phyloP scores from a whole-genome alignment of 805 yeast species.

The Kregervanrija delftensis region DNA sequence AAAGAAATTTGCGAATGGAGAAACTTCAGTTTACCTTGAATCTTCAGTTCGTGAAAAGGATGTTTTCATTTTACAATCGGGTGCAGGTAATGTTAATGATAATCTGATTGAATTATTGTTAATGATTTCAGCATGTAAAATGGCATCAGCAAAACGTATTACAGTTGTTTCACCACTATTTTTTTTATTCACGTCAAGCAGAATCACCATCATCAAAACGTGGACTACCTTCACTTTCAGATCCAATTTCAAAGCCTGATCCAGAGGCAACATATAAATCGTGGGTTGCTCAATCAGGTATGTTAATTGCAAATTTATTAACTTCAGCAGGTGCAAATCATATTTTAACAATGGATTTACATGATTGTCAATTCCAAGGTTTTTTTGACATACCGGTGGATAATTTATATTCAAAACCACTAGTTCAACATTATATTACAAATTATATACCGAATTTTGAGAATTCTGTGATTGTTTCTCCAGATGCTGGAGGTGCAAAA shows the following conservation, averaged over 20 bases:
- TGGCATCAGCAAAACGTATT: slow-evolving; percentile 82
- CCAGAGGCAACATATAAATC: slow-evolving; percentile 47
- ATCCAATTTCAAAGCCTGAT: slow-evolving; percentile 9
- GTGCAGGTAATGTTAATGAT: slow-evolving; percentile 83
- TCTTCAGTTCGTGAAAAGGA: slow-evolving; percentile 96
- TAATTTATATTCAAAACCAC: slow-evolving; percentile 82
- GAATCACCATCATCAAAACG: slow-evolving; percentile 78
- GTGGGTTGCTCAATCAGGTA: slow-evolving; percentile 96
- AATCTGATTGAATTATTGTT: slow-evolving; percentile 91
- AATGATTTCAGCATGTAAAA: slow-evolving; percentile 86
- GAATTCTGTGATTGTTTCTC: slow-evolving; percentile 88
- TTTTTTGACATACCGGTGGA: slow-evolving; percentile 96
- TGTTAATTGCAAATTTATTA: slow-evolving; percentile 78
- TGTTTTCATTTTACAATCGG: slow-evolving; percentile 87
- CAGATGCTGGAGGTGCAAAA: slow-evolving; percentile 99
- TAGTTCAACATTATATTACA: slow-evolving; percentile 77
- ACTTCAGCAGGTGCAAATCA: slow-evolving; percentile 95
- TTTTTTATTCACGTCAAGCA: slow-evolving; percentile 91
- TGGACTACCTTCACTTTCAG: slow-evolving; percentile 60
- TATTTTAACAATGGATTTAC: slow-evolving; percentile 94
- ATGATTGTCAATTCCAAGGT: slow-evolving; percentile 97
- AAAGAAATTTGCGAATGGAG: slow-evolving; percentile 82
- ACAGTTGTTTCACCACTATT: slow-evolving; percentile 90
- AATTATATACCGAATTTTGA: slow-evolving; percentile 71
- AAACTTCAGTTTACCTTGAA: slow-evolving; percentile 93